A percentile compares a stretch with the other conserved stretches of the same genome.
Conservation (phyloP, 805 yeast genomes). For the Wickerhamomyces chaumierensis region DNA sequence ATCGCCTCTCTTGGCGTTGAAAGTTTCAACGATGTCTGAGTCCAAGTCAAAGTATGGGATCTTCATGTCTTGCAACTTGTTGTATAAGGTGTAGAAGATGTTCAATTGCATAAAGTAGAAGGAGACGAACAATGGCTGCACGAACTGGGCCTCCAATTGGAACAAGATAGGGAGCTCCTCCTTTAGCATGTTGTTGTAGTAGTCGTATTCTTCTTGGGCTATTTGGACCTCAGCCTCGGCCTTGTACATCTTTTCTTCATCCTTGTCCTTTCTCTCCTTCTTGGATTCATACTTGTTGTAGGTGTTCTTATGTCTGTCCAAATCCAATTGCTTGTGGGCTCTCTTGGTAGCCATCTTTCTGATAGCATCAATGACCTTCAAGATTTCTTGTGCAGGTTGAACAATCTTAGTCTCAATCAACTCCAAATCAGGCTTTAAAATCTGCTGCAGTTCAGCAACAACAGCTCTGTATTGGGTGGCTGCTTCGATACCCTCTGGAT, state of each 20-base stretch:
- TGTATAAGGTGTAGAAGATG: slow-evolving; percentile 86
- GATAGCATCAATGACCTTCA: slow-evolving; percentile 69
- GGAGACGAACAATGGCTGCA: slow-evolving; percentile 86
- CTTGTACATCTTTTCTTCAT: slow-evolving; percentile 80
- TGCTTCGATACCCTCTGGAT: slow-evolving; percentile 94
- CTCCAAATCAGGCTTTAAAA: slow-evolving; percentile 85
- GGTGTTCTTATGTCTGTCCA: slow-evolving; percentile 72
- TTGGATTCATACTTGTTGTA: slow-evolving; percentile 68
- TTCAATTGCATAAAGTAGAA: slow-evolving; percentile 97
- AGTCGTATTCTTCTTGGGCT: slow-evolving; percentile 93
- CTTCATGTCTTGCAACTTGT: slow-evolving; percentile 89
- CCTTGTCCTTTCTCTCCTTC: slow-evolving; percentile 76
- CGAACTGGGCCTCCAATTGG: slow-evolving; percentile 81
- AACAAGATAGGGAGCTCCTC: slow-evolving; percentile 82
- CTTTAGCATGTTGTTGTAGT: slow-evolving; percentile 90
- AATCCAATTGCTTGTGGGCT: slow-evolving; percentile 88
- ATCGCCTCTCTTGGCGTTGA: slow-evolving; percentile 73
- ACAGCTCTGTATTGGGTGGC: slow-evolving; percentile 84
- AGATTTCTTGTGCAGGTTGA: slow-evolving; percentile 82
- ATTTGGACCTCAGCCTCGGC: slow-evolving; percentile 83
- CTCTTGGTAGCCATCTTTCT: slow-evolving; percentile 93
- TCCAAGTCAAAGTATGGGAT: slow-evolving; percentile 89
- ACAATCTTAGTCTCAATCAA: slow-evolving; percentile 84
- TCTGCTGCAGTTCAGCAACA: slow-evolving; percentile 75
- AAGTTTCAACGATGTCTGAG: slow-evolving; percentile 76